Evolutionary conservation across 2,329 filamentous ascomycete genomes (phyloP).

Genomic region (Ascochyta koolunga): DNA sequence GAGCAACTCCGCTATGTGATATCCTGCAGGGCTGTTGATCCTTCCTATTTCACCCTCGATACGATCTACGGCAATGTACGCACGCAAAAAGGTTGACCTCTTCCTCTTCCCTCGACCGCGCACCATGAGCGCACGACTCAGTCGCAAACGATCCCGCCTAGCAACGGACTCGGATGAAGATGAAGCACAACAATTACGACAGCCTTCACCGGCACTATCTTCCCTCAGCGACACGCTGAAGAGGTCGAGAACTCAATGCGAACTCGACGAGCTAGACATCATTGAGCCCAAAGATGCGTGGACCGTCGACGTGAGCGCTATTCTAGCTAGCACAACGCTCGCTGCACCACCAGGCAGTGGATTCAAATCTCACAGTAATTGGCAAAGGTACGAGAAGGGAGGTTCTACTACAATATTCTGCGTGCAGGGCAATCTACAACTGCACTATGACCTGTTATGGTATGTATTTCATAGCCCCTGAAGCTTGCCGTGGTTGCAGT

Average conservation of each 20-base stretch:
- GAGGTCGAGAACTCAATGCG: slow-evolving; percentile 43
- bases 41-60: slow-evolving; percentile 7
- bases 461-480: slow-evolving; percentile 15
- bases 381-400: slow-evolving; percentile 24
- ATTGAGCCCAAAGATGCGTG: slow-evolving; percentile 38
- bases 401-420: slow-evolving; percentile 37
- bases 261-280: slow-evolving; percentile 44
- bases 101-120: slow-evolving; percentile 21
- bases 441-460: slow-evolving; percentile 47
- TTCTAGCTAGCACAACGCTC: slow-evolving; percentile 38
- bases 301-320: slow-evolving; percentile 39
- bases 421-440: slow-evolving; percentile 42
- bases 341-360: slow-evolving; percentile 19
- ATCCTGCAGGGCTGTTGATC: slow-evolving; percentile 1
- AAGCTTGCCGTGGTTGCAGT: background rate
- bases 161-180: slow-evolving; percentile 36
- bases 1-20: slow-evolving; percentile 11
- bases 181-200: slow-evolving; percentile 21
- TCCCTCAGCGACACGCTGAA: slow-evolving; percentile 37
- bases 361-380: slow-evolving; percentile 37
- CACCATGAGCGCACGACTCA: slow-evolving; percentile 37
- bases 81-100: slow-evolving; percentile 25
- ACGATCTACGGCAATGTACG: slow-evolving; percentile 6
- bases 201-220: slow-evolving; percentile 29
- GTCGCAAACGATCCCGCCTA: slow-evolving; percentile 44